A percentile compares a stretch with the other conserved stretches of the same genome.
Evolutionary conservation across 345 rosid species (phyloP).

Genomic region (Populus alba): DNA sequence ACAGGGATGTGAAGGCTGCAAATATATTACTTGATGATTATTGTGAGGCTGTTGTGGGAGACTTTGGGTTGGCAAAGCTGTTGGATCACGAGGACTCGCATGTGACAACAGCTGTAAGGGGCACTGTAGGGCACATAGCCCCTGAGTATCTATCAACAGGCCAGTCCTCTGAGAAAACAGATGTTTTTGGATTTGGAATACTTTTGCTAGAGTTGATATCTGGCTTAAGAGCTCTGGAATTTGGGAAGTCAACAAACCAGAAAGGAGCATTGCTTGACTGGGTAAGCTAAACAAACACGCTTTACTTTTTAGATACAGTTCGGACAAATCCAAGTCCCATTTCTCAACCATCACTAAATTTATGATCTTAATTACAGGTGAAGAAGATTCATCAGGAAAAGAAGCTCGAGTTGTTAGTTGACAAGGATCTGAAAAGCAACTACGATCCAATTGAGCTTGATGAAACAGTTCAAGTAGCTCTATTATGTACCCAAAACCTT

Average conservation of each 20-base stretch:
- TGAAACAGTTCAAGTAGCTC: constrained; percentile 84
- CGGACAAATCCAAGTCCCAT: background rate
- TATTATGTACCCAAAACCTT: constrained; percentile 78
- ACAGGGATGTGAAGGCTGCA: constrained; percentile 95
- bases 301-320: background rate
- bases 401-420: constrained; percentile 77
- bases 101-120: constrained; percentile 92
- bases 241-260: constrained; percentile 73
- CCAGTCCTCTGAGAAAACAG: constrained; percentile 95
- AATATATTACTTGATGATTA: constrained; percentile 84
- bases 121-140: constrained; percentile 94
- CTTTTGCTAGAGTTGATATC: constrained; percentile 79
- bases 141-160: constrained; percentile 93
- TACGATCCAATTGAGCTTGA: constrained; percentile 76
- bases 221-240: constrained; percentile 82
- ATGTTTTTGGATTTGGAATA: constrained; percentile 90
- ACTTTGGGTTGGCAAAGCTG: constrained; percentile 90
- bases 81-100: constrained; percentile 86
- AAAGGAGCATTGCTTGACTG: constrained; percentile 89
- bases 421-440: constrained; percentile 69
- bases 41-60: constrained; percentile 88
- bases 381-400: constrained; percentile 85
- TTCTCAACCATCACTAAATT: background rate
- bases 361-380: constrained; percentile 44
- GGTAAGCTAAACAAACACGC: constrained; percentile 45